Conservation (phyloP, 306 rosid species). For the Dalbergia cultrata region DNA sequence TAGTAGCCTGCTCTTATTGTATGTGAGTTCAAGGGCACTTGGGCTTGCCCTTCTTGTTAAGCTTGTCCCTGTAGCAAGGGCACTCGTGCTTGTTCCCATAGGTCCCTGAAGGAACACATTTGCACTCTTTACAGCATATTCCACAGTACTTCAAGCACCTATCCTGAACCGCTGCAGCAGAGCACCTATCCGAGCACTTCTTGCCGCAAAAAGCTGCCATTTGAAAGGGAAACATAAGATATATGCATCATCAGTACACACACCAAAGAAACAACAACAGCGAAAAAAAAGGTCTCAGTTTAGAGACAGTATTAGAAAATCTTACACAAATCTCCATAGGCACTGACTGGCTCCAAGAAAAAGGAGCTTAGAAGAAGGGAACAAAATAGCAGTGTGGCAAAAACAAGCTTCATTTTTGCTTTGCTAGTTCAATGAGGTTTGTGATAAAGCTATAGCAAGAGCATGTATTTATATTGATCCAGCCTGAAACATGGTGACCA, state of each 20-base stretch:
- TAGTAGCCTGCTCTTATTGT: neutral
- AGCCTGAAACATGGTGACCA: constrained; percentile 4
- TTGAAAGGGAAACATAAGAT: neutral
- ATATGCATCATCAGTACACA: neutral
- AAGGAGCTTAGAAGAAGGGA: constrained; percentile 62
- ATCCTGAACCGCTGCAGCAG: constrained; percentile 64
- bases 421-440: neutral
- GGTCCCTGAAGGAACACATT: constrained; percentile 86
- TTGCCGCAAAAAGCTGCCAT: constrained; percentile 54
- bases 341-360: constrained; percentile 52
- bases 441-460: neutral
- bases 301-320: neutral
- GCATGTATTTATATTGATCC: constrained; percentile 42
- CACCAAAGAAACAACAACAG: neutral
- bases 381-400: constrained; percentile 52
- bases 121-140: constrained; percentile 73
- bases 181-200: constrained; percentile 66
- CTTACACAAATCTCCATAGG: constrained; percentile 53
- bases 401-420: constrained; percentile 57
- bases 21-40: constrained; percentile 68
- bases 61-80: constrained; percentile 80
- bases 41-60: constrained; percentile 67
- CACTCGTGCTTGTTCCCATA: constrained; percentile 86
- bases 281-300: neutral
- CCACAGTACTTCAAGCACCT: constrained; percentile 78